A percentile compares a stretch with the other conserved stretches of the same genome.
Evolutionary conservation across 345 rosid species (phyloP).

Genomic region (Salix viminalis): DNA sequence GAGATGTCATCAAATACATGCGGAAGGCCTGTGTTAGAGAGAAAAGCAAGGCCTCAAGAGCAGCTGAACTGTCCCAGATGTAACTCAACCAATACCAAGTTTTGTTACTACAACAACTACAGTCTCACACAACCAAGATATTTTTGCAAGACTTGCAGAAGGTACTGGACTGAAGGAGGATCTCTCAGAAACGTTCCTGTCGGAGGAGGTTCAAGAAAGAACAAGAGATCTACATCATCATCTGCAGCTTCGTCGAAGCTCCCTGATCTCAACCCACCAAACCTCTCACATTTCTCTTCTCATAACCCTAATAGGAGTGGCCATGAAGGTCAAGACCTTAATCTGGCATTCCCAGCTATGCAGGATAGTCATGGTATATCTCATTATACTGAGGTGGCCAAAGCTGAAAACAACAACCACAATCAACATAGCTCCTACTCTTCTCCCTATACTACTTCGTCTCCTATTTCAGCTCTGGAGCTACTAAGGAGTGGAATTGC

Average conservation of each 20-base stretch:
- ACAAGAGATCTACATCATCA: slow-evolving; percentile 35
- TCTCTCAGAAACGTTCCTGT: slow-evolving; percentile 56
- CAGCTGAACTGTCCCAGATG: slow-evolving; percentile 35
- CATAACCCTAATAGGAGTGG: slow-evolving; percentile 38
- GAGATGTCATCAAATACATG: slow-evolving; percentile 16
- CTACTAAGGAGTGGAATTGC: slow-evolving; percentile 40
- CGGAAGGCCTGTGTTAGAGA: slow-evolving; percentile 22
- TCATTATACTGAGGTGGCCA: slow-evolving; percentile 24
- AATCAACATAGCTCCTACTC: slow-evolving; percentile 13
- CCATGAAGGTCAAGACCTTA: slow-evolving; percentile 44
- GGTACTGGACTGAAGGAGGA: slow-evolving; percentile 56
- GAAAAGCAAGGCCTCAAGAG: slow-evolving; percentile 27
- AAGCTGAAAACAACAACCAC: slow-evolving; percentile 15
- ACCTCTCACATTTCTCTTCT: slow-evolving; percentile 31
- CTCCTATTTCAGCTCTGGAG: slow-evolving; percentile 43
- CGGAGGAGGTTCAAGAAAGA: slow-evolving; percentile 54
- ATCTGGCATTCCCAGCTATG: slow-evolving; percentile 36
- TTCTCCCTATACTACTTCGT: slow-evolving; percentile 11
- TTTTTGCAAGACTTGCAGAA: slow-evolving; percentile 33
- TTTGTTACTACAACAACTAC: slow-evolving; percentile 28
- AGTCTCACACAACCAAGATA: slow-evolving; percentile 30
- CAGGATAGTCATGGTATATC: slow-evolving; percentile 31
- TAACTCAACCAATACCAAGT: slow-evolving; percentile 24
- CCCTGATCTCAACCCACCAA: slow-evolving; percentile 52
- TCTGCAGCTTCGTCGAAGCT: slow-evolving; percentile 29